These are phyloP conservation scores for Scedosporium minutisporum DNA, from an alignment of 2,329 filamentous ascomycete species.

Conservation along the genomic window DNA sequence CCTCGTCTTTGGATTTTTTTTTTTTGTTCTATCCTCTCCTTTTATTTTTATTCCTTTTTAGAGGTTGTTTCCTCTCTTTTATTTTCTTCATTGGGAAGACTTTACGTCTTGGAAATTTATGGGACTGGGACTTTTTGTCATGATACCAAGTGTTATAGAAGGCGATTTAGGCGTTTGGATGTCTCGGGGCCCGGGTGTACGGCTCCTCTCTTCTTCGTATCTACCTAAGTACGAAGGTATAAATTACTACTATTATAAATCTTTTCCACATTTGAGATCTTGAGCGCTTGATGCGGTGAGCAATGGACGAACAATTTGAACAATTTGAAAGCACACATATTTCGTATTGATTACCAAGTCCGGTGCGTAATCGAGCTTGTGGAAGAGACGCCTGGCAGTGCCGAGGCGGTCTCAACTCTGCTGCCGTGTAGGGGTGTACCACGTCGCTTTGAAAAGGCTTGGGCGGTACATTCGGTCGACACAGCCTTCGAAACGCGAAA, in stretches of 20 bases:
- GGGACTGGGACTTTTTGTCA: not conserved
- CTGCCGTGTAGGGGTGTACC: no score
- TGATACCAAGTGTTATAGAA: not conserved
- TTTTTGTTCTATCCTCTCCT: not conserved
- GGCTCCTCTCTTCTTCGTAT: not conserved
- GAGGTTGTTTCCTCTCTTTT: slow-evolving; percentile 7
- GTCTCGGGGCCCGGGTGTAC: not conserved
- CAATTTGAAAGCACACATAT: no score
- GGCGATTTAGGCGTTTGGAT: not conserved
- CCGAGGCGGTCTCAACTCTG: no score
- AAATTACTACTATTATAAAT: no score
- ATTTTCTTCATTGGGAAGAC: slow-evolving; percentile 8
- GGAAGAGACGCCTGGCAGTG: no score
- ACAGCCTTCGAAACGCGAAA: not conserved
- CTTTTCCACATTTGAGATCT: no score
- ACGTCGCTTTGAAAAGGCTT: no score
- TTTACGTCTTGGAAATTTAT: slow-evolving; percentile 5
- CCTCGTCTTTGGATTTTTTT: not conserved
- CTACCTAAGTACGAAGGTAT: not conserved
- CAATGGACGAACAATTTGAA: no score
- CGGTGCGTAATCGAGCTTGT: no score
- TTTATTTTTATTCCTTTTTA: slow-evolving; percentile 3
- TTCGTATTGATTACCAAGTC: no score
- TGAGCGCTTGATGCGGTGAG: no score
- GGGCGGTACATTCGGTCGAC: not conserved